Percentiles rank a stretch among this genome's conserved stretches.
Conservation (phyloP, 352 stramenopile species). For the Globisporangium cystogenes region DNA sequence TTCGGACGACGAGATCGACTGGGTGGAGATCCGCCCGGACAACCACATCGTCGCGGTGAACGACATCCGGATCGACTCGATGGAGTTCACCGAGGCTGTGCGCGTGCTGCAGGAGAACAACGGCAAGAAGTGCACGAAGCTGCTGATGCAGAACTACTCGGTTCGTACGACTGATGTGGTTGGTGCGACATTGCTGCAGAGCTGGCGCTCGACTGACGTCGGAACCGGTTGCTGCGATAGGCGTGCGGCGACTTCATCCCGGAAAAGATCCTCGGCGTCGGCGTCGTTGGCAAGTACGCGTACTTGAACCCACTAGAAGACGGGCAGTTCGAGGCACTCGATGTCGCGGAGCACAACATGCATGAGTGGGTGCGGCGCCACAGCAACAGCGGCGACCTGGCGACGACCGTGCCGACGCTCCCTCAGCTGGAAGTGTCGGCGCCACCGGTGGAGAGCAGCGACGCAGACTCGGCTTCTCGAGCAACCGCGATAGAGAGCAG, state of each 20-base stretch:
- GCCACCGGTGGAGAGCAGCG: background rate
- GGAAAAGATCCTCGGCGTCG: conserved; percentile 80
- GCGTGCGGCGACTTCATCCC: conserved; percentile 83
- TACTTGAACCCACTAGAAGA: conserved; percentile 60
- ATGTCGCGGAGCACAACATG: conserved; percentile 40
- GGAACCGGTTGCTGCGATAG: conserved; percentile 9
- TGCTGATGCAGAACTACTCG: conserved; percentile 87
- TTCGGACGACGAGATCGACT: conserved; percentile 71
- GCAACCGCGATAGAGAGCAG: background rate
- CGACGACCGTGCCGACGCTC: conserved; percentile 17
- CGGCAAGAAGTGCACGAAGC: conserved; percentile 77
- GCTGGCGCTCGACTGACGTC: background rate
- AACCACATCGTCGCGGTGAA: conserved; percentile 88
- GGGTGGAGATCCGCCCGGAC: conserved; percentile 66
- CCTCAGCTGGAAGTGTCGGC: conserved; percentile 4
- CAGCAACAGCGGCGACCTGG: conserved; percentile 21
- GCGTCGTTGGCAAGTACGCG: conserved; percentile 76
- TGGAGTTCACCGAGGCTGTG: conserved; percentile 76
- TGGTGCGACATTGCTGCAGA: background rate
- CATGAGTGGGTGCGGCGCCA: conserved; percentile 48
- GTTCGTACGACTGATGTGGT: conserved; percentile 18
- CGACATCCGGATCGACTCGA: conserved; percentile 79
- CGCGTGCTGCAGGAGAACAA: conserved; percentile 84
- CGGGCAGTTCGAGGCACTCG: conserved; percentile 21
- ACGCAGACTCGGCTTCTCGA: background rate